Conservation (phyloP, 1,284 basidiomycete genomes). For the Leccinum pachyderme region DNA sequence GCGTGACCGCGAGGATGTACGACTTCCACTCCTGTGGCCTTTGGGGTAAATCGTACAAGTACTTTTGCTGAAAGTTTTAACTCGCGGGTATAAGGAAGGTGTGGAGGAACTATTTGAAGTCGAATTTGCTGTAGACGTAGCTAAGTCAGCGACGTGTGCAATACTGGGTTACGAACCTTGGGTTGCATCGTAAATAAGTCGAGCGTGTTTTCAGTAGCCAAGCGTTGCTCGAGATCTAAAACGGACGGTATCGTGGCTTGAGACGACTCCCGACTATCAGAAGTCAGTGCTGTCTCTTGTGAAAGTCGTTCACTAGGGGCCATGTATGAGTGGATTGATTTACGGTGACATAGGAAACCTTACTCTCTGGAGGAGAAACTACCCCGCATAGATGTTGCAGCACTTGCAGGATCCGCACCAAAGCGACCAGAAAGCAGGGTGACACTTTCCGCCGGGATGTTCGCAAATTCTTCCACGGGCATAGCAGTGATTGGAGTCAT, state of each 20-base stretch:
- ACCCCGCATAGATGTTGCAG: conserved; percentile 47
- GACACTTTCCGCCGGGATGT: conserved; percentile 4
- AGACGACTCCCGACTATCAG: conserved; percentile 50
- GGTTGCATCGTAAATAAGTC: conserved; percentile 97
- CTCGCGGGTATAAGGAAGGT: conserved; percentile 78
- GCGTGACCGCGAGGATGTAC: conserved; percentile 79
- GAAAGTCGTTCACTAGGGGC: conserved; percentile 53
- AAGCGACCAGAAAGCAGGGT: conserved; percentile 25
- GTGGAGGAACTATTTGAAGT: conserved; percentile 85
- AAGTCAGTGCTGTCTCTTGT: conserved; percentile 55
- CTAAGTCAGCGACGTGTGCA: conserved; percentile 15
- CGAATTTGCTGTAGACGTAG: conserved; percentile 68
- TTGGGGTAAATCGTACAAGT: conserved; percentile 76
- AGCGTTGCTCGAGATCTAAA: conserved; percentile 76
- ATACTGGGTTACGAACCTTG: conserved; percentile 55
- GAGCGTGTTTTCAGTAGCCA: conserved; percentile 78
- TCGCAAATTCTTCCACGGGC: conserved; percentile 22
- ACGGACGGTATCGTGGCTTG: conserved; percentile 56
- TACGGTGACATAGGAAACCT: conserved; percentile 25
- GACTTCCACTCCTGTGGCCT: conserved; percentile 70
- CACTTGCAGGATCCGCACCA: conserved; percentile 40
- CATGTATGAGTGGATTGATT: conserved; percentile 5
- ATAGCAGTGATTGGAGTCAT: conserved; percentile 44
- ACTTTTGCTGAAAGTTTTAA: conserved; percentile 77
- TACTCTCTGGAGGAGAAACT: conserved; percentile 58